Evolutionary conservation across 2,329 filamentous ascomycete species (phyloP), one percentile per base, ranked within the genome.

Genomic region (Coniochaeta ligniaria): DNA sequence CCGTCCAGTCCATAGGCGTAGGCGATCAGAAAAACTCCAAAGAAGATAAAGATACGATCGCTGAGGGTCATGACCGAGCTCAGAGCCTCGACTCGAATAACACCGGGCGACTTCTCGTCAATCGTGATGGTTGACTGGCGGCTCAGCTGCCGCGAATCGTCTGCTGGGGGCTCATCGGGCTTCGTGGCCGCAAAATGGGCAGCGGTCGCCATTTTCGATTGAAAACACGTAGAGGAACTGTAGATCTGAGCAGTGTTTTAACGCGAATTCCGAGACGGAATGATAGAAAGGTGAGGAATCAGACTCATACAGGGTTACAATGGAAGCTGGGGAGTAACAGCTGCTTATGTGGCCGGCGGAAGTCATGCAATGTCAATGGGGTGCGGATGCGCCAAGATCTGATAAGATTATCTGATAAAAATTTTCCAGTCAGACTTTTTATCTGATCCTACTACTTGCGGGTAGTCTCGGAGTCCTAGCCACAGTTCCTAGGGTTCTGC

Each of bases 1-100:
- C 81, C 81, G 63, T 87, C 84, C 24, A 88, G 75, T 1, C 83
- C 82, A 68, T 88, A 89, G 36, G 80, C 83, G 69, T 87, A 89
- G 12, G 85, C 81, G 59, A 88, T 74, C 35, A 89, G 69, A 69
- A 89, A 88, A 63, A 88, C 76, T 26, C 84, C 77, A 11, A 81
- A 67, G 71, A 88, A 88, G 69, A 89, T 78, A 63, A 78, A 75
- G 62, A 83, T 64, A 33, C 83, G 82, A 68, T 88, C 83, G 16
- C 65, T 61, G 4, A 72, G 63, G 20, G 80, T 83, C 41, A 87
- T 78, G 63, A 82, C 77, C 9, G 76, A 71, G 7, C 80, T 73
- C 55, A 88, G 74, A 33, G 80, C 81, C 70, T 87, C 83, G 63
- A 87, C 80, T 12, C 85, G 81, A n/a, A 70, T 73, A 7, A 88